A percentile compares a stretch with the other conserved stretches of the same genome.
Evolutionary conservation across 2,329 filamentous ascomycete genomes (phyloP).

Genomic region (Pseudomassariella vexata): DNA sequence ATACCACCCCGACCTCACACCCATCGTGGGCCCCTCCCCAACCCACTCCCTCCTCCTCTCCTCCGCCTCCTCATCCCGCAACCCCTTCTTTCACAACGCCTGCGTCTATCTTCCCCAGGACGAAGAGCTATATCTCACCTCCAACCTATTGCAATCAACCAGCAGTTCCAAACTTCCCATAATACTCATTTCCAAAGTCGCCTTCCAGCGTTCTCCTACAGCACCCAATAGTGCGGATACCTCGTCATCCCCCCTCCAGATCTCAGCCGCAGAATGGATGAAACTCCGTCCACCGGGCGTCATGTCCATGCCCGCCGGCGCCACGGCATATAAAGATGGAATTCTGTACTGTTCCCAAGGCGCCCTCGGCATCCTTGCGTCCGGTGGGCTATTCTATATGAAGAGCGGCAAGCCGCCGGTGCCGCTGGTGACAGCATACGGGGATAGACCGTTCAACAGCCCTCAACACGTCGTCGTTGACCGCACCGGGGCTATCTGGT

Average conservation of each 20-base stretch:
- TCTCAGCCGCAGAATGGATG: conserved; percentile 29
- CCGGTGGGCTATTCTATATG: conserved; percentile 27
- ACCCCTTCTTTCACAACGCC: conserved; percentile 39
- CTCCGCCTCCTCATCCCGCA: conserved; percentile 23
- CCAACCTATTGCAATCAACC: conserved; percentile 32
- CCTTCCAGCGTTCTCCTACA: conserved; percentile 9
- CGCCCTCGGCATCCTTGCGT: conserved; percentile 11
- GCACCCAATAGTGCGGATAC: too few relatives aligned
- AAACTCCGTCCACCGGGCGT: conserved; percentile 34
- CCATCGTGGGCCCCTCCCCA: conserved; percentile 25
- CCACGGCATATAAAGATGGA: conserved; percentile 32
- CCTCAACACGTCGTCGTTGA: conserved; percentile 35
- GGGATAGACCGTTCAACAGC: conserved; percentile 41
- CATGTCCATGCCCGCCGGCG: conserved; percentile 39
- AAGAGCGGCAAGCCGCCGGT: conserved; percentile 22
- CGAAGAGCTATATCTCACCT: conserved; percentile 40
- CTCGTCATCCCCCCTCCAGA: conserved; percentile 15
- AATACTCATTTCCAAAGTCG: conserved; percentile 38
- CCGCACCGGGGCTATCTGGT: conserved; percentile 38
- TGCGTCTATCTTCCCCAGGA: conserved; percentile 33
- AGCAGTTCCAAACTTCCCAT: conserved; percentile 31
- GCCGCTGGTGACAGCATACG: conserved; percentile 34
- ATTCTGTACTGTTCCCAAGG: conserved; percentile 39
- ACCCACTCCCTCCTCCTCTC: conserved; percentile 3
- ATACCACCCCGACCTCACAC: conserved; percentile 30